Percentiles rank a stretch among this genome's conserved stretches.
Conservation (phyloP, 1,139 yeast genomes). For the Yamadazyma sp. region DNA sequence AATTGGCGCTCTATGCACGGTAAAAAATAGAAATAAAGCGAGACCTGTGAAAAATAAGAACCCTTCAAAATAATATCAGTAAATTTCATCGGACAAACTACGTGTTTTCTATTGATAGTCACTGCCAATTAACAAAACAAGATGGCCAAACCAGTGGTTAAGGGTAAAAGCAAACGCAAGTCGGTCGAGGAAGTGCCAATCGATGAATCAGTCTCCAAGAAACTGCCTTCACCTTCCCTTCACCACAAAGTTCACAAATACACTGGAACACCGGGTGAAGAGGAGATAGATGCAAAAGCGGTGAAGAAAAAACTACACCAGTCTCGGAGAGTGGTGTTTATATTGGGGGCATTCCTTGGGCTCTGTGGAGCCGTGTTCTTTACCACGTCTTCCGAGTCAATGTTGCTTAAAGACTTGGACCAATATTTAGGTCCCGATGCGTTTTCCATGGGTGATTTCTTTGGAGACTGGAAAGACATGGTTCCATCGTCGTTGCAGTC, state of each 20-base stretch:
- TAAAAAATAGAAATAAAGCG: too few relatives aligned
- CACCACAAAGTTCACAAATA: conserved; percentile 3
- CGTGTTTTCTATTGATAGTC: not conserved
- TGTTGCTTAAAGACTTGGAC: conserved; percentile 48
- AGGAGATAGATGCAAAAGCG: conserved; percentile 14
- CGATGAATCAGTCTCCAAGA: not conserved
- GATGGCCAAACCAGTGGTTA: conserved; percentile 10
- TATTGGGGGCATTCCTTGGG: conserved; percentile 69
- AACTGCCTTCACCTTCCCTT: not conserved
- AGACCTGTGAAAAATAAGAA: too few relatives aligned
- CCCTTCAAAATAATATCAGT: too few relatives aligned
- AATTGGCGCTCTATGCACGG: too few relatives aligned
- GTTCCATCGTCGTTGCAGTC: conserved; percentile 67
- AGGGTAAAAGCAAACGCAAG: not conserved
- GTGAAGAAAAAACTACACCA: conserved; percentile 29
- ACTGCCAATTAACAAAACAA: not conserved
- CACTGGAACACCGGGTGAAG: not conserved
- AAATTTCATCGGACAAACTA: too few relatives aligned
- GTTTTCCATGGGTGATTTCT: conserved; percentile 34
- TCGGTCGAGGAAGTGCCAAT: conserved; percentile 6
- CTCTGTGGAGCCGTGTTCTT: conserved; percentile 62
- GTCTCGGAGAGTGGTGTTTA: conserved; percentile 49
- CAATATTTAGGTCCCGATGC: conserved; percentile 56
- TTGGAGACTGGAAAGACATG: conserved; percentile 58
- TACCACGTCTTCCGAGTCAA: conserved; percentile 48